Evolutionary conservation across 495 filamentous ascomycete genomes (phyloP), one percentile per base, ranked within the genome.

Genomic region (Darksidea phi): DNA sequence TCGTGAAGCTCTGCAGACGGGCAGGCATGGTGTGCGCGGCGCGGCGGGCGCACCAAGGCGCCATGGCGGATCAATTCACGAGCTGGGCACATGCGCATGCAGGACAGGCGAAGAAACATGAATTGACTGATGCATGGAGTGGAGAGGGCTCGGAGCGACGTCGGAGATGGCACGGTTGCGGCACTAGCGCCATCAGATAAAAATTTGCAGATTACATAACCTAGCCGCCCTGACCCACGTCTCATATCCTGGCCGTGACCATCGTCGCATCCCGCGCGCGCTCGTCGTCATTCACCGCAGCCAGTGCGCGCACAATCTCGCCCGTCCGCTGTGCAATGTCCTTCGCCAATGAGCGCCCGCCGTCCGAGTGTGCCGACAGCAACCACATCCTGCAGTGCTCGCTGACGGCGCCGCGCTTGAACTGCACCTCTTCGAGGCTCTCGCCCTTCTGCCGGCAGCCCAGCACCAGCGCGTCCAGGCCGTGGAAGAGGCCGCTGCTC

Each of bases 401-500:
- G 20, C 42, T 48, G 24, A 64, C 61, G 1, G 49, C 49, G 12
- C 55, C 55, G 26, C 61, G 61, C 43, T 64, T 64, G 61, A 64
- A 64, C 34, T 59, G 61, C n/a, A 64, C 55, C 41, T 64, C 61
- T 25, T 64, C 49, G 11, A 64, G 61, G 53, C 61, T 53, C 26
- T 59, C 61, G 25, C 61, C 61, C 32, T 64, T 64, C 48, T 59
- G 54, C 23, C 61, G 61, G 28, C 61, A 64, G 8, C 61, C 61
- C 11, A 64, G 54, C 1, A 64, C 55, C 2, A 64, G 55, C 10
- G 61, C 17, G 43, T 64, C 55, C 12, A 64, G 18, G 6, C 49
- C 55, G 25, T 55, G 25, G 49, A 64, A 64, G 7, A 64, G 32
- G 5, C 50, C 43, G 41, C 45, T 59, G 24, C 37, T 53, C 13